Evolutionary conservation across 2,329 filamentous ascomycete genomes (phyloP).

Genomic region (Cordyceps tenuipes): DNA sequence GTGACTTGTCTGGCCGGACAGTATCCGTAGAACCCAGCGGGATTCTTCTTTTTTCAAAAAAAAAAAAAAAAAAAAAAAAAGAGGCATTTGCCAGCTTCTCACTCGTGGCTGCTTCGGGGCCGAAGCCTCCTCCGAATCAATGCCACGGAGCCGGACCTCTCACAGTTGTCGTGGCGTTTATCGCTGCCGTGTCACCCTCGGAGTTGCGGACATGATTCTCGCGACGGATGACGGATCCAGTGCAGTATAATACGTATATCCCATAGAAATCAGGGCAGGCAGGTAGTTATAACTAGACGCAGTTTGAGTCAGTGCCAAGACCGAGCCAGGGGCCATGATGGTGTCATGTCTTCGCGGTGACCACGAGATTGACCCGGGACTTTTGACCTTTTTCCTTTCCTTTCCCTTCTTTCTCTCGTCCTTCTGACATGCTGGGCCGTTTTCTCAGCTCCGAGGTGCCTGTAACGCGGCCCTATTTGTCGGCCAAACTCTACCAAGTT

Average conservation of each 20-base stretch:
- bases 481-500: background rate
- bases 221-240: background rate
- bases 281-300: background rate
- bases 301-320: constrained; percentile 3
- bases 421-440: background rate
- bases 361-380: too few relatives aligned
- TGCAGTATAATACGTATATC: background rate
- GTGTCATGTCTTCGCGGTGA: background rate
- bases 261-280: background rate
- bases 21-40: too few relatives aligned
- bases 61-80: too few relatives aligned
- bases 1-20: too few relatives aligned
- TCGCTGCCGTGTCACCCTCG: background rate
- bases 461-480: background rate
- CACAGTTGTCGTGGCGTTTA: too few relatives aligned
- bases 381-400: too few relatives aligned
- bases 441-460: background rate
- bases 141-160: too few relatives aligned
- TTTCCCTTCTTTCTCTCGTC: too few relatives aligned
- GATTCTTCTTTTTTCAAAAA: too few relatives aligned
- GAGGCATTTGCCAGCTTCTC: too few relatives aligned
- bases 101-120: too few relatives aligned
- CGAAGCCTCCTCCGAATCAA: too few relatives aligned
- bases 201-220: background rate
- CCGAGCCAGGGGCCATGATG: background rate